Evolutionary conservation across 2,329 filamentous ascomycete genomes (phyloP).

Genomic region (Stagonosporopsis chrysanthemi): DNA sequence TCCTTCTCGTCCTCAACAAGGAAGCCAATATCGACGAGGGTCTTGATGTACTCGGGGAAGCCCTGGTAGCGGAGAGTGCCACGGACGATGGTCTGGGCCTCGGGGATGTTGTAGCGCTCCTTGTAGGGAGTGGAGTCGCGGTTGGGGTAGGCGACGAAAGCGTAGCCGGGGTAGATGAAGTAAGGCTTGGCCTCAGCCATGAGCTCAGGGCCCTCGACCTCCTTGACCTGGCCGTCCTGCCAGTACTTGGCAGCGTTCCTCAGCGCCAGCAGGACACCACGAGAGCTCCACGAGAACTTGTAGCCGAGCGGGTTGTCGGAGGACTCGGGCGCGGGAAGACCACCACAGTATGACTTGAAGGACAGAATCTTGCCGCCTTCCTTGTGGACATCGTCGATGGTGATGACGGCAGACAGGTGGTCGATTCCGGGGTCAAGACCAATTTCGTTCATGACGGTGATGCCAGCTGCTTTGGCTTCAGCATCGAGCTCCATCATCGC

Average conservation of each 20-base stretch:
- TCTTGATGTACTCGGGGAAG: constrained; percentile 89
- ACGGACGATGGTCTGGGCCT: constrained; percentile 85
- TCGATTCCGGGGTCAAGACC: constrained; percentile 73
- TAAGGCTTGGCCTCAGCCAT: constrained; percentile 92
- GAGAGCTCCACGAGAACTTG: constrained; percentile 81
- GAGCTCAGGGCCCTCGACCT: constrained; percentile 66
- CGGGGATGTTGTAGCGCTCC: constrained; percentile 89
- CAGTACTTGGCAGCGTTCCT: constrained; percentile 85
- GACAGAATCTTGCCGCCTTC: constrained; percentile 83
- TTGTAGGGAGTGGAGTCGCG: constrained; percentile 87
- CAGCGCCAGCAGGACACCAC: constrained; percentile 87
- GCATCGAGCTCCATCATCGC: constrained; percentile 90
- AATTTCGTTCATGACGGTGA: constrained; percentile 93
- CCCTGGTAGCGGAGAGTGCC: constrained; percentile 87
- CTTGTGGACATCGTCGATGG: constrained; percentile 85
- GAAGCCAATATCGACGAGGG: constrained; percentile 90
- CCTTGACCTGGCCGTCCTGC: constrained; percentile 76
- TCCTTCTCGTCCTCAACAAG: constrained; percentile 73
- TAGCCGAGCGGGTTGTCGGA: constrained; percentile 92
- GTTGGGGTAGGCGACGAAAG: constrained; percentile 93
- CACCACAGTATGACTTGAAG: constrained; percentile 80
- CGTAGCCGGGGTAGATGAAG: constrained; percentile 86
- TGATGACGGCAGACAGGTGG: constrained; percentile 83
- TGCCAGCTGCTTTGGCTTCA: constrained; percentile 85
- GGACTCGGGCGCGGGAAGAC: constrained; percentile 65